phyloP scores from a whole-genome alignment of 495 filamentous ascomycete species.

The Cryomyces minteri region DNA sequence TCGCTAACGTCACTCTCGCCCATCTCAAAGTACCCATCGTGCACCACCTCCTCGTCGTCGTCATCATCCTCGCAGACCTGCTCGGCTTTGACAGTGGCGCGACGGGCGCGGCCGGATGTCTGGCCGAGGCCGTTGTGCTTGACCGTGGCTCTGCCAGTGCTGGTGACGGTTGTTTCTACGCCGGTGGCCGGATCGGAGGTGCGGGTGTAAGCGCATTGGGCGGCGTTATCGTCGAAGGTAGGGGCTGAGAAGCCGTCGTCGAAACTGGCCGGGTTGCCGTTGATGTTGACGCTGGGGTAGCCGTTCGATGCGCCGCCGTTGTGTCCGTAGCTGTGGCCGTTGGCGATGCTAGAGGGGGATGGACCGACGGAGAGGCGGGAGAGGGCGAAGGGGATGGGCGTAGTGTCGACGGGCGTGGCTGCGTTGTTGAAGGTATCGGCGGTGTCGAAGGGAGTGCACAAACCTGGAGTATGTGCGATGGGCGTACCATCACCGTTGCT shows the following conservation, averaged over 20 bases:
- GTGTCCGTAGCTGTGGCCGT: too few relatives aligned
- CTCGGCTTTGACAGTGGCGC: not conserved
- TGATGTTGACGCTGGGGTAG: too few relatives aligned
- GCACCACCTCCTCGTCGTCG: slow-evolving; percentile 1
- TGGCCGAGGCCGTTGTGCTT: not conserved
- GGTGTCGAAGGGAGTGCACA: too few relatives aligned
- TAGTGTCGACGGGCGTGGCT: not conserved
- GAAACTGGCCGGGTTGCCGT: too few relatives aligned
- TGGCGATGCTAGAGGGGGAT: too few relatives aligned
- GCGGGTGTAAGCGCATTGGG: not conserved
- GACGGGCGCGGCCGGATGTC: not conserved
- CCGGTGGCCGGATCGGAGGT: not conserved
- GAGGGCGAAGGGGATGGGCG: too few relatives aligned
- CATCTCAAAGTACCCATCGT: slow-evolving; percentile 1
- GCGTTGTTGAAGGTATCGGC: not conserved
- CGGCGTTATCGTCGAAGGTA: not conserved
- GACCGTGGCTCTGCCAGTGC: not conserved
- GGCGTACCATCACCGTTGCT: too few relatives aligned
- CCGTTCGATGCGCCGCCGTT: too few relatives aligned
- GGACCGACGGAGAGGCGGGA: too few relatives aligned
- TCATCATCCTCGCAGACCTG: slow-evolving; percentile 3
- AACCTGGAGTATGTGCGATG: too few relatives aligned
- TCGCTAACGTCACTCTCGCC: not conserved
- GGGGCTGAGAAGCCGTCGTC: not conserved
- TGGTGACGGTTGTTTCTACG: not conserved